Base-by-base conservation (phyloP, 2,329 filamentous ascomycete genomes). In the Cytospora mali region DNA sequence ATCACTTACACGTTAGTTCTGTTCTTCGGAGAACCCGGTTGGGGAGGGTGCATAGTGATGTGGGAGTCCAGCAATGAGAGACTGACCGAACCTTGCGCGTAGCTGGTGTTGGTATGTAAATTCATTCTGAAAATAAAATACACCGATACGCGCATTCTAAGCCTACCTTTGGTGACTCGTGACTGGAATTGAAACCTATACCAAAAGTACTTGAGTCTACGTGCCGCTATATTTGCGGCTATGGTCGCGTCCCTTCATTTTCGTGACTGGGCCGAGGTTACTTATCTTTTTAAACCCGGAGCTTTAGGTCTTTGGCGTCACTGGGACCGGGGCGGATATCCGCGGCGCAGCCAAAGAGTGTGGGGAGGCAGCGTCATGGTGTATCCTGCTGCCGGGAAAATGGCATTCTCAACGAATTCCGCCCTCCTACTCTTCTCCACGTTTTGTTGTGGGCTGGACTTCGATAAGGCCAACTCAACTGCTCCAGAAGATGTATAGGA, bases 401-500 rank as follows among this genome's bases (percentile, higher is more conserved):
- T 60, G 58, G 33, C 50, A 31, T 23, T 23, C 16, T 5, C 29
- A 14, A 18, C 21, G 11, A 27, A 4, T 55, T 42, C 53, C 14
- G 3, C 33, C 21, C 25, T 39, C 11, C 11, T 28, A 11, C 28
- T 25, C n/a, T 23, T 50, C n/a, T 6, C 29, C 14, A 21, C 21
- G 11, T 11, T 18, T 33, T 16, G 9, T 39, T 31, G n/a, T n/a
- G n/a, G n/a, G n/a, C 21, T 48, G 29, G 46, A 14, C 55, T 28
- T 42, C 28, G 13, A 33, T 46, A 31, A 50, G 62, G 52, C 49
- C 29, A 55, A 55, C 62, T 64, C 27, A 49, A 55, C 21, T 21
- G 46, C 49, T 14, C 14, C 33, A 18, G n/a, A 66, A 28, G 21
- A 66, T 66, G 64, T 66, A 64, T 31, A 64, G 48, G 50, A 57